Evolutionary conservation across 176 grass and related monocot species (phyloP), one percentile per base, ranked within the genome.

Genomic region (Typha latifolia): DNA sequence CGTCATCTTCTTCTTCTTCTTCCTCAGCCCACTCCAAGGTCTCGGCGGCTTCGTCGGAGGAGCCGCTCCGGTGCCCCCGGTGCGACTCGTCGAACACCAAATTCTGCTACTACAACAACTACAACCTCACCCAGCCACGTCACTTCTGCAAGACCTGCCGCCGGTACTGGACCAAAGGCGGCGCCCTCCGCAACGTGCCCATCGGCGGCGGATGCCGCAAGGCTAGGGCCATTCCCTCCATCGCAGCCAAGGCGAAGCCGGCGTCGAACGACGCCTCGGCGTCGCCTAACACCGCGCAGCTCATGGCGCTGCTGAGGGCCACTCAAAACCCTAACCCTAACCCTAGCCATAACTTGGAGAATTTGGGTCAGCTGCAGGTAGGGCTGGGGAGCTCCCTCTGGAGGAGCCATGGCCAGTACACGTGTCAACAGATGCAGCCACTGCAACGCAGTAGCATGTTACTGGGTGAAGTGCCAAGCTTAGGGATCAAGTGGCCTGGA

Each of bases 101-200:
- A 80, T 96, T 96, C 75, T 96, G 92, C 79, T 96, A 96, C 85
- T 96, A 96, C 82, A 96, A 96, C 80, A 96, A 91, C 78, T 96
- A 96, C 74, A 96, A 96, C 85, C 91, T 85, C 53, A 81, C 88
- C 53, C 93, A 96, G 72, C 92, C 92, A n/a, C 85, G 93, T 1
- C 93, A 96, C 72, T 96, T 96, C 80, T 96, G 93, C 88, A 84
- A 84, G 68, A 86, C 88, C 2, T 96, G 93, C 80, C 93, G 88
- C 59, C 88, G 93, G 62, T 96, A 96, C 85, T 96, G 93, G 93
- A 96, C 93, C 48, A 88, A 93, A 13, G 94, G 94, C 1, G 94
- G 94, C 3, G 84, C 94, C 21, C 88, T 99, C 62, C 88, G 94
- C 59, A 93, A 99, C 74, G 83, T 99, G 15, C 94, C 94, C 73